These are phyloP conservation scores for Fagopyrum tataricum DNA, from an alignment of 148 eudicot genomes.

Conservation along the genomic window DNA sequence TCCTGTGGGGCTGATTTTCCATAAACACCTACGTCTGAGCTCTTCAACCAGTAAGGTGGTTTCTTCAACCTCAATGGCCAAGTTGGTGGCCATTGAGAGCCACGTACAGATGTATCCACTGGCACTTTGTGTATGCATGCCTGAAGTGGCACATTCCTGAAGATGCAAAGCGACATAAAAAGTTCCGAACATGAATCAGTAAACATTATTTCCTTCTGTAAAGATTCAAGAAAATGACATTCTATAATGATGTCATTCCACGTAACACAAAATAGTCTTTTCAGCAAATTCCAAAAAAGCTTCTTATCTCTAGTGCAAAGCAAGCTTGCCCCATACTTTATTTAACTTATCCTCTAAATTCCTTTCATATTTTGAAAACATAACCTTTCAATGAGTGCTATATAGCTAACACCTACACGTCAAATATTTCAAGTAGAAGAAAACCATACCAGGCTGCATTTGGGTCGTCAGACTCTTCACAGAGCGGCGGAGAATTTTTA, in stretches of 20 bases:
- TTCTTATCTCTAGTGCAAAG: background rate
- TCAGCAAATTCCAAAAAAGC: background rate
- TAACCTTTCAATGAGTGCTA: background rate
- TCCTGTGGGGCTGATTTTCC: conserved; percentile 65
- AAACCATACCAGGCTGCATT: conserved; percentile 52
- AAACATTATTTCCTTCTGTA: background rate
- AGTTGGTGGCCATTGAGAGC: conserved; percentile 53
- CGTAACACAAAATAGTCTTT: background rate
- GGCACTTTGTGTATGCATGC: conserved; percentile 71
- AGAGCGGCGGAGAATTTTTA: conserved; percentile 35
- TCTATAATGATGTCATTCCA: background rate
- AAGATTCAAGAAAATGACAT: background rate
- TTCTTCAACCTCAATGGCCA: conserved; percentile 58
- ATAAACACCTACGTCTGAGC: conserved; percentile 50
- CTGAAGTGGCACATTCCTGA: conserved; percentile 51
- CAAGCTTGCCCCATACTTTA: background rate
- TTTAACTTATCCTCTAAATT: background rate
- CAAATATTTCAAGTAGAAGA: background rate
- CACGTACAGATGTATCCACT: conserved; percentile 41
- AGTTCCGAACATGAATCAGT: background rate
- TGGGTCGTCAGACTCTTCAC: conserved; percentile 41
- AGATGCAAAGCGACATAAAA: background rate
- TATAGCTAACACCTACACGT: background rate
- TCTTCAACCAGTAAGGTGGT: conserved; percentile 59
- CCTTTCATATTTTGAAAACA: background rate